A percentile compares a stretch with the other conserved stretches of the same genome.
phyloP scores from a whole-genome alignment of 2,329 filamentous ascomycete genomes.

The Colletotrichum aenigma region DNA sequence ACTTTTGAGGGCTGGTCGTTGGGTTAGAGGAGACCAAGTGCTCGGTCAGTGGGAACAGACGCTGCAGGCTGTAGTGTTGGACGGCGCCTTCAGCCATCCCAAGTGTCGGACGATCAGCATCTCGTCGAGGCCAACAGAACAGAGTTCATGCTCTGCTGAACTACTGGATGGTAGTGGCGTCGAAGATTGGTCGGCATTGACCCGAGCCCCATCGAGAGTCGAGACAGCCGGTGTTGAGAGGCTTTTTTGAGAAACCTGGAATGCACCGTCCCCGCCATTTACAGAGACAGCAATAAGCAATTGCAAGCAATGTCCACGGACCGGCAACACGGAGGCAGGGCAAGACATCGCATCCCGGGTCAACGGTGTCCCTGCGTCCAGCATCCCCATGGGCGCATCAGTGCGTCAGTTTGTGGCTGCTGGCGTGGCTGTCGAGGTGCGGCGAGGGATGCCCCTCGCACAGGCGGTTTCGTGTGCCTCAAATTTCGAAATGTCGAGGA shows the following conservation, averaged over 20 bases:
- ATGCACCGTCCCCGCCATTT: not conserved
- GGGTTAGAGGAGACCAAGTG: not conserved
- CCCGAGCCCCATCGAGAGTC: not conserved
- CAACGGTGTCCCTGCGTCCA: not conserved
- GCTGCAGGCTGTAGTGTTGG: not conserved
- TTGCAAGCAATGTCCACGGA: not conserved
- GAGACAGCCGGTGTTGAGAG: not conserved
- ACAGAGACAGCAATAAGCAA: not conserved
- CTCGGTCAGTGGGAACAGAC: not conserved
- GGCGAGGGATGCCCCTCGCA: not conserved
- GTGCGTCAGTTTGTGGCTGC: slow-evolving; percentile 11
- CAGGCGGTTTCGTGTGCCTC: slow-evolving; percentile 9
- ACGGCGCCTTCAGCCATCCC: slow-evolving; percentile 3
- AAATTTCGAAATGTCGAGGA: not conserved
- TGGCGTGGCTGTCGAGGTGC: not conserved
- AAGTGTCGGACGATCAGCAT: slow-evolving; percentile 10
- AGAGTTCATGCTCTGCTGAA: slow-evolving; percentile 5
- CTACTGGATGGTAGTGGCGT: not conserved
- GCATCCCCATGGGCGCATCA: not conserved
- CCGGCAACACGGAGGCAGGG: not conserved
- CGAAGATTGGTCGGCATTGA: not conserved
- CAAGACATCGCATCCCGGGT: not conserved
- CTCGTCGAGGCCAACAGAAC: not conserved
- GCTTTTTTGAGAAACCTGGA: not conserved
- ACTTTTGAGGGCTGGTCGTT: not conserved